Evolutionary conservation across 163 green algal genomes (phyloP).

Genomic region (Chlamydomonas reinhardtii): DNA sequence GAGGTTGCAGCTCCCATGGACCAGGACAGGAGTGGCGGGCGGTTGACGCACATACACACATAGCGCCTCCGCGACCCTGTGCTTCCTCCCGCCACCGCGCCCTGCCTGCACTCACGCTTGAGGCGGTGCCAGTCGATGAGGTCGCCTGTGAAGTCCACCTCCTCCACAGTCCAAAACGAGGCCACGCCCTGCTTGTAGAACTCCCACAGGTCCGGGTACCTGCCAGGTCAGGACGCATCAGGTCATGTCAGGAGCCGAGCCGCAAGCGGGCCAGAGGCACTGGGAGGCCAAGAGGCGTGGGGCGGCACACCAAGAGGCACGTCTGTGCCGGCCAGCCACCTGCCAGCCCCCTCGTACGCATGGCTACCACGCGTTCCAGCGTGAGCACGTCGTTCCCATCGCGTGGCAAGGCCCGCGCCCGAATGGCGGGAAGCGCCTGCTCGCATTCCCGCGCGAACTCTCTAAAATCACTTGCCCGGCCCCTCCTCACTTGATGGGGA

Average conservation of each 20-base stretch:
- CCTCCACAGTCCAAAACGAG: slow-evolving; percentile 93
- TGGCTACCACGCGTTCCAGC: too few relatives aligned
- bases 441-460: too few relatives aligned
- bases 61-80: too few relatives aligned
- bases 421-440: too few relatives aligned
- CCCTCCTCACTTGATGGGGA: slow-evolving; percentile 23
- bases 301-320: not conserved
- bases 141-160: slow-evolving; percentile 85
- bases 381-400: too few relatives aligned
- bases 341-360: too few relatives aligned
- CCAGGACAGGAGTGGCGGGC: not conserved
- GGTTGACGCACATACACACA: not conserved
- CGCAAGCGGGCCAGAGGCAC: too few relatives aligned
- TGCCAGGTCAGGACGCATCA: not conserved
- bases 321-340: not conserved
- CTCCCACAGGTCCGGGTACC: slow-evolving; percentile 83
- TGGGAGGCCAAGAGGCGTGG: too few relatives aligned
- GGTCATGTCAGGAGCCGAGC: too few relatives aligned
- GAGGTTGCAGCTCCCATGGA: not conserved
- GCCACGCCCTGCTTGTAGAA: slow-evolving; percentile 95
- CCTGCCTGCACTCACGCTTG: slow-evolving; percentile 3
- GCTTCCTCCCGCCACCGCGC: too few relatives aligned
- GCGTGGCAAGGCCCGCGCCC: too few relatives aligned
- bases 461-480: too few relatives aligned
- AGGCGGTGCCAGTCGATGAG: slow-evolving; percentile 75